Percentiles rank a stretch among this genome's conserved stretches.
Conservation (phyloP, 805 yeast species). For the Candida coleopterorum region DNA sequence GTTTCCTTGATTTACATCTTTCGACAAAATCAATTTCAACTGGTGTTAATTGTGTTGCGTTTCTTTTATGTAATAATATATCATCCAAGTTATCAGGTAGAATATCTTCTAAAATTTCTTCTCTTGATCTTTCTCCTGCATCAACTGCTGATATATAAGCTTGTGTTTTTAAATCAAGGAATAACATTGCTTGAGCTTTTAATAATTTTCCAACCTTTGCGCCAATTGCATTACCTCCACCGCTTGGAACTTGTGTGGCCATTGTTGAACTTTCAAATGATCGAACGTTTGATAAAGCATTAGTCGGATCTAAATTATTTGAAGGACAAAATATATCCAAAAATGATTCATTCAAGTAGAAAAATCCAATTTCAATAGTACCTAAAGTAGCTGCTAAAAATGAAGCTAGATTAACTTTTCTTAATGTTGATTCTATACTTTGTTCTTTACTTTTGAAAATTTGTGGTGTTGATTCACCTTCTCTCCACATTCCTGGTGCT, state of each 20-base stretch:
- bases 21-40: conserved; percentile 75
- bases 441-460: conserved; percentile 59
- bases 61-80: conserved; percentile 32
- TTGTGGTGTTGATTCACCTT: conserved; percentile 53
- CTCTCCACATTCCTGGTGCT: conserved; percentile 68
- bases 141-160: conserved; percentile 88
- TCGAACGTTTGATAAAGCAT: conserved; percentile 23
- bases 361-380: conserved; percentile 80
- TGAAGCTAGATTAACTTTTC: conserved; percentile 84
- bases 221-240: conserved; percentile 28
- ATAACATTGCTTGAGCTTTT: conserved; percentile 76
- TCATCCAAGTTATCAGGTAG: conserved; percentile 65
- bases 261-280: conserved; percentile 2
- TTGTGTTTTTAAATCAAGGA: conserved; percentile 87
- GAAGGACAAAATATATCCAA: conserved; percentile 84
- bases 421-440: conserved; percentile 57
- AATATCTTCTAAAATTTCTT: conserved; percentile 67
- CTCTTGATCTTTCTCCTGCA: conserved; percentile 53
- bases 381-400: conserved; percentile 86
- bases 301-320: conserved; percentile 49
- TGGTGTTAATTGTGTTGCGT: conserved; percentile 49
- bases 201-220: conserved; percentile 54
- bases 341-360: conserved; percentile 77
- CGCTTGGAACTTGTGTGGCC: conserved; percentile 19
- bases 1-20: conserved; percentile 69